Percentiles rank a stretch among this genome's conserved stretches.
Conservation (phyloP, 176 grass and related monocot species). For the Oryza glumipatula region DNA sequence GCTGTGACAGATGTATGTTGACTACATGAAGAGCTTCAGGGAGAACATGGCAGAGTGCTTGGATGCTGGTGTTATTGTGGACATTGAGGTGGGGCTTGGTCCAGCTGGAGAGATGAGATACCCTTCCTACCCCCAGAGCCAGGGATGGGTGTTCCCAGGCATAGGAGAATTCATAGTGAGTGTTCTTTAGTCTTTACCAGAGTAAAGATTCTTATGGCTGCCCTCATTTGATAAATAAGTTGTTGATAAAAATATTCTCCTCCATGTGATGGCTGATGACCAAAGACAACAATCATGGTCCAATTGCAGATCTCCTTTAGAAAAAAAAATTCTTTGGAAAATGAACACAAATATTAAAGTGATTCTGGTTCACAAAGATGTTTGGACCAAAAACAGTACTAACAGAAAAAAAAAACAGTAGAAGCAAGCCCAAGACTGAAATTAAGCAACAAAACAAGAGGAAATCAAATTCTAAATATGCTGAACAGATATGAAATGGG, state of each 20-base stretch:
- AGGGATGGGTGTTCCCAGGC: constrained; percentile 86
- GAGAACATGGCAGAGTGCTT: constrained; percentile 78
- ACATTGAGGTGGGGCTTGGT: constrained; percentile 93
- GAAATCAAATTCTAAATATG: constrained; percentile 29
- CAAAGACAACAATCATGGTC: constrained; percentile 17
- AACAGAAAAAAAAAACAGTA: constrained; percentile 2
- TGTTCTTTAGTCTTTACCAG: constrained; percentile 16
- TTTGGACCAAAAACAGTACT: constrained; percentile 6
- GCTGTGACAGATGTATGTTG: constrained; percentile 72
- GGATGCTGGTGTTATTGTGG: constrained; percentile 61
- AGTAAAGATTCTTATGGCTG: not conserved
- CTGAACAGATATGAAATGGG: not conserved
- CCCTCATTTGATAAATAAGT: not conserved
- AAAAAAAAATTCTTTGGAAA: not conserved
- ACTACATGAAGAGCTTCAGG: constrained; percentile 92
- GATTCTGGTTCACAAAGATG: not conserved
- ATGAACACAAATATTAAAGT: not conserved
- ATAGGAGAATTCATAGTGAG: constrained; percentile 90
- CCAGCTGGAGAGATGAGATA: constrained; percentile 92
- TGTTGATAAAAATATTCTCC: not conserved
- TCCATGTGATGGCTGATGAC: constrained; percentile 37
- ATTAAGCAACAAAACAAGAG: not conserved
- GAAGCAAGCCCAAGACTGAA: constrained; percentile 6
- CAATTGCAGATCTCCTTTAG: not conserved
- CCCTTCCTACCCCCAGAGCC: constrained; percentile 74